Conservation (phyloP, 148 eudicot species). For the Tetragonia tetragonoides region DNA sequence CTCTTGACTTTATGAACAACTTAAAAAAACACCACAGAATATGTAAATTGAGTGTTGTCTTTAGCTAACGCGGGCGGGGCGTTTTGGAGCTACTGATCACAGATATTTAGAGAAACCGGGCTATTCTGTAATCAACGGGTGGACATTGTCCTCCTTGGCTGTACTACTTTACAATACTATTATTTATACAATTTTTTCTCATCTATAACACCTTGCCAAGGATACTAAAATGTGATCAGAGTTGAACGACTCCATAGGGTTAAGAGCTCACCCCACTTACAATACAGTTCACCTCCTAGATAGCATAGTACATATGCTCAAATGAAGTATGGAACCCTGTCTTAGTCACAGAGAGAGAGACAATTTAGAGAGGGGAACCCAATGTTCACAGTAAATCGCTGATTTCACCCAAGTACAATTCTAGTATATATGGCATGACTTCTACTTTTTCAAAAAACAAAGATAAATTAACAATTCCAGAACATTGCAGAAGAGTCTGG, state of each 20-base stretch:
- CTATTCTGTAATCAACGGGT: no score
- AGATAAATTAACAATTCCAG: neutral
- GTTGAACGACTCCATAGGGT: neutral
- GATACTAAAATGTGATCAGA: neutral
- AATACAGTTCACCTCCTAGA: neutral
- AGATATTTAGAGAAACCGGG: no score
- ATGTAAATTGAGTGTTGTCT: no score
- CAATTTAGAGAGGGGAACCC: neutral
- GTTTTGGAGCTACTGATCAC: no score
- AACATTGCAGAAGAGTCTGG: neutral
- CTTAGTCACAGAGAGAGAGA: neutral
- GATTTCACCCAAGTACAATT: neutral
- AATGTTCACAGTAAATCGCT: neutral
- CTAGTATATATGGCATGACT: neutral
- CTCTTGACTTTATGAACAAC: no score
- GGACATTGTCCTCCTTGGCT: no score
- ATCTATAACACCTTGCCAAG: neutral
- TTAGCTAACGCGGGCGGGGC: no score
- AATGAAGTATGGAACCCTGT: neutral
- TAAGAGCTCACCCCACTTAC: neutral
- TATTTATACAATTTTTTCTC: no score
- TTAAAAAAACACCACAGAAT: no score
- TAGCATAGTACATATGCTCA: neutral
- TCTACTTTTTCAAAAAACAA: neutral
- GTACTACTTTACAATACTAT: no score